A percentile compares a stretch with the other conserved stretches of the same genome.
Evolutionary conservation across 2,329 filamentous ascomycete genomes (phyloP).

Genomic region (Colletotrichum somersetense): DNA sequence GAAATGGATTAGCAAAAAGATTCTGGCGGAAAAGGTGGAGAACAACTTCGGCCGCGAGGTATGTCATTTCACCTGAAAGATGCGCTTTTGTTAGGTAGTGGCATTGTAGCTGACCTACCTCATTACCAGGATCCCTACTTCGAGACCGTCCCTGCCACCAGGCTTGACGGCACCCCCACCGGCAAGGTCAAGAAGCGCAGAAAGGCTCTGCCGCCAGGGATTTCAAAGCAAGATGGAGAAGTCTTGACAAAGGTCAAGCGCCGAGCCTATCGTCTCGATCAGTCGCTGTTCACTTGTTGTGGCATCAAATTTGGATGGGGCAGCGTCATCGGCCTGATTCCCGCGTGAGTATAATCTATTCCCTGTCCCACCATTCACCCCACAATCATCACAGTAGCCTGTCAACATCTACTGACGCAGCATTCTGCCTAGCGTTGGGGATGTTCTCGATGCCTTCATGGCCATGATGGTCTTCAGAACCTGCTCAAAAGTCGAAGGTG

Average conservation of each 20-base stretch:
- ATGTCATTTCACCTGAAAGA: conserved; percentile 1
- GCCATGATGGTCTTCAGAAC: conserved; percentile 80
- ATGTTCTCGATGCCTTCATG: conserved; percentile 79
- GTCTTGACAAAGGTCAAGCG: conserved; percentile 89
- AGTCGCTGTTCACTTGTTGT: conserved; percentile 83
- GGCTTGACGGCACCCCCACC: conserved; percentile 72
- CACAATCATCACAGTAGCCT: neutral
- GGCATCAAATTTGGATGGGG: conserved; percentile 92
- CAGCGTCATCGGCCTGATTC: conserved; percentile 85
- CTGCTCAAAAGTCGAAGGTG: conserved; percentile 81
- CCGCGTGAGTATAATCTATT: conserved; percentile 71
- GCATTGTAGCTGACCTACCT: conserved; percentile 47
- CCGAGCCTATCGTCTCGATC: conserved; percentile 87
- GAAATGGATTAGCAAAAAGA: conserved; percentile 68
- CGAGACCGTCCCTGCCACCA: conserved; percentile 82
- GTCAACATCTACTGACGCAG: conserved; percentile 4
- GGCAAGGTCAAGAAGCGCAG: conserved; percentile 85
- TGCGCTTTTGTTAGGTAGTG: neutral
- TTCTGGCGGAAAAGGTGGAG: conserved; percentile 67
- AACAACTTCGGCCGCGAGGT: conserved; percentile 72
- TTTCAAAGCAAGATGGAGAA: conserved; percentile 84
- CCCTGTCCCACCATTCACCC: neutral
- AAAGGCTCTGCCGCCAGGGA: conserved; percentile 85
- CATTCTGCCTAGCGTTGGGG: conserved; percentile 71
- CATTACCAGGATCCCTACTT: conserved; percentile 85